A percentile compares a stretch with the other conserved stretches of the same genome.
Conservation (phyloP, 192 early-diverging fungal genomes). For the Geranomyces michiganensis region DNA sequence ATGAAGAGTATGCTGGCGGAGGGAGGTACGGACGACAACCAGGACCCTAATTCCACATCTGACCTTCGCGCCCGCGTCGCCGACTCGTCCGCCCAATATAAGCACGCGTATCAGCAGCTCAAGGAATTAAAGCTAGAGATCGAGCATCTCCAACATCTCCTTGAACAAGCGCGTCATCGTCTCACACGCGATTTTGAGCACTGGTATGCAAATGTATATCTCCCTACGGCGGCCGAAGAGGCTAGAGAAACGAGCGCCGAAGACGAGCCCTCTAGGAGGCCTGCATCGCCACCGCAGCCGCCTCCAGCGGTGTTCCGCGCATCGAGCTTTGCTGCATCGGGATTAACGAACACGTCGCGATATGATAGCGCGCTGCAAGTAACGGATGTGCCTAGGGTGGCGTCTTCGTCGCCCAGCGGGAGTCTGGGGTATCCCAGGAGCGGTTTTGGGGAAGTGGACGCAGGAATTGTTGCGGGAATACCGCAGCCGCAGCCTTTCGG, state of each 20-base stretch:
- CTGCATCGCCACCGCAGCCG: not conserved
- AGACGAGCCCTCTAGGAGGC: not conserved
- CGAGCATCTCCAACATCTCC: conserved; percentile 66
- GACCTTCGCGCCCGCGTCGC: too few species aligned
- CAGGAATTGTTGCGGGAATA: not conserved
- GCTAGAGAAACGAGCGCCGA: not conserved
- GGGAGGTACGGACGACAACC: not conserved
- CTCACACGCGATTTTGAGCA: conserved; percentile 63
- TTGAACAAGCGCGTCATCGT: conserved; percentile 57
- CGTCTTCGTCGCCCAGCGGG: not conserved
- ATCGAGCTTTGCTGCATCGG: not conserved
- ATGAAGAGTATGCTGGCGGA: conserved; percentile 21
- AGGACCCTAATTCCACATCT: not conserved
- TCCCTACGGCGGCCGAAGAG: conserved; percentile 9
- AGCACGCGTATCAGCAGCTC: conserved; percentile 52
- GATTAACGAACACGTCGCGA: not conserved
- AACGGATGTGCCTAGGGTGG: not conserved
- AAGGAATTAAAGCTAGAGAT: conserved; percentile 66
- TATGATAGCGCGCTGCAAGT: conserved; percentile 6
- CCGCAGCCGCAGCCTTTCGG: not conserved
- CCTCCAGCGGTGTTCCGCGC: not conserved
- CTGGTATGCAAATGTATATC: conserved; percentile 57
- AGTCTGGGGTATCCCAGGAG: not conserved
- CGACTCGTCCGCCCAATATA: conserved; percentile 44
- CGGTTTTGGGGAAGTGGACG: too few species aligned